Evolutionary conservation across 257 asterid species (phyloP), one percentile per base, ranked within the genome.

Genomic region (Voacanga thouarsii): DNA sequence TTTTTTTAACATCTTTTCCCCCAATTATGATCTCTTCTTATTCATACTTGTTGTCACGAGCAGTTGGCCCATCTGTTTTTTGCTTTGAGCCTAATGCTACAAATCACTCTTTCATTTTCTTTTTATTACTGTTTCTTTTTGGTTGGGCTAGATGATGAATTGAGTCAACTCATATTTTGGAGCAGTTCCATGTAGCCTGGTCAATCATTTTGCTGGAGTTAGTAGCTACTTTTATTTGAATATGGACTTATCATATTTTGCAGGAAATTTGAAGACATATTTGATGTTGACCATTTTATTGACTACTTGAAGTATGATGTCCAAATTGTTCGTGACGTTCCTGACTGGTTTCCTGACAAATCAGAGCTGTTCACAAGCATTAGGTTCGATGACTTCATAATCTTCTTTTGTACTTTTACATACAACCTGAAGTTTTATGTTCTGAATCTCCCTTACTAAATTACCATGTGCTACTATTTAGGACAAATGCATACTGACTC

Each of bases 261-360:
- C 98, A 96, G 99, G 93, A 93, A 96, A 88, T 92, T 96, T 57
- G 98, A 93, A 88, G 99, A 96, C 84, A 93, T 96, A 80, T 96
- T 96, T 79, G 98, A 93, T 80, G 99, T 96, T 18, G 97, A 92
- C 84, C 99, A 96, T 83, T 96, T 96, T 84, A 89, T 93, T 81
- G 94, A 93, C 85, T 96, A 93, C 84, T 89, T 96, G 85, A 93
- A 88, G 89, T 86, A 92, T 80, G 99, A 93, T 80, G 97, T 96
- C 71, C 92, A 79, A 77, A 96, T 96, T 30, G 97, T 96, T 78
- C 97, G 93, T 24, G 98, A 96, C 86, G 91, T 96, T 71, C 99
- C 99, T 12, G 93, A 89, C 43, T 96, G 99, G 99, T 96, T 96
- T 88, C 92, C 99, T n/a, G 98, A 96, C 88, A 96, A 89, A 87